Evolutionary conservation across 257 asterid species (phyloP).

Genomic region (Lithospermum erythrorhizon): DNA sequence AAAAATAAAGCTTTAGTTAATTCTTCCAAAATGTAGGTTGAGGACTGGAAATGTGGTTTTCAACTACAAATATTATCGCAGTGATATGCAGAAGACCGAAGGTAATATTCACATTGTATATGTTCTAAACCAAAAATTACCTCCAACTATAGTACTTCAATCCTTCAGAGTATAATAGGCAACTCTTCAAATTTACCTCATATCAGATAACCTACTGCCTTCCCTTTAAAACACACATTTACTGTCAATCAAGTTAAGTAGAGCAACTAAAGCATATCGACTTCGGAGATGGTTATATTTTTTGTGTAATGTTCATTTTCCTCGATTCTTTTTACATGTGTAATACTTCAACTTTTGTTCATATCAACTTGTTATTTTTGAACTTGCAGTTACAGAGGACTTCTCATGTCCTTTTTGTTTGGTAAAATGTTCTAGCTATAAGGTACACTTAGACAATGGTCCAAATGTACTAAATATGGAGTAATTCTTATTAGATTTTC

Average conservation of each 20-base stretch:
- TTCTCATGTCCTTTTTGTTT: conserved; percentile 97
- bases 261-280: neutral
- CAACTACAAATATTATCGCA: conserved; percentile 82
- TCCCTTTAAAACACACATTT: neutral
- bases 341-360: neutral
- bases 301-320: neutral
- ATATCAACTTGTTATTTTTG: conserved; percentile 18
- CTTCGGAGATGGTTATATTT: neutral
- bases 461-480: conserved; percentile 8
- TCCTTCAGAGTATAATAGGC: neutral
- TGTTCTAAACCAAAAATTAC: neutral
- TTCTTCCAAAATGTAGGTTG: conserved; percentile 48
- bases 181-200: neutral
- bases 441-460: conserved; percentile 41
- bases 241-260: neutral
- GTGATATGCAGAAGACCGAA: conserved; percentile 88
- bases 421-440: conserved; percentile 88
- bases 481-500: conserved; percentile 1
- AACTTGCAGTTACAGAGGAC: conserved; percentile 86
- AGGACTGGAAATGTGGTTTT: conserved; percentile 93
- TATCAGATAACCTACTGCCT: too few species aligned
- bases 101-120: conserved; percentile 38
- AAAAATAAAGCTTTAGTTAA: neutral
- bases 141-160: neutral
- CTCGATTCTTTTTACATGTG: neutral